Evolutionary conservation across 83 land plant species (phyloP), one percentile per base, ranked within the genome.

Genomic region (Isoetes engelmannii): DNA sequence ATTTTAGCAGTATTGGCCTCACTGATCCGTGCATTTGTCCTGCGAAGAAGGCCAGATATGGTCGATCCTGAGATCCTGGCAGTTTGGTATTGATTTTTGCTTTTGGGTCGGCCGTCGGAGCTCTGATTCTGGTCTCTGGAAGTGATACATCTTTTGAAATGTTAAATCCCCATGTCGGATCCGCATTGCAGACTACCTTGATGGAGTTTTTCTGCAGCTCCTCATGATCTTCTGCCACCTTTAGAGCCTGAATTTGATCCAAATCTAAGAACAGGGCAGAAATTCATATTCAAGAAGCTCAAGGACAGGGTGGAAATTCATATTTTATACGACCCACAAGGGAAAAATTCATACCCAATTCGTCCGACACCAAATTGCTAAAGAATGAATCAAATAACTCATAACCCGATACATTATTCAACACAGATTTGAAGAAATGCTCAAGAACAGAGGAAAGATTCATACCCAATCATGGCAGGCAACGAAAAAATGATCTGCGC

Each of bases 121-220:
- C 47, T 44, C 79, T 79, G 44, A 92, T 73, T 45, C 81, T 71
- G 8, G 87, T 86, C 74, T 92, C 96, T 6, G 96, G 96, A 5
- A 92, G 81, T 12, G 96, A 86, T 0, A 81, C 92, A 69, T 92
- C 96, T 6, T 80, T 79, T 9, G 83, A 87, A 28, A 28, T 28
- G 2, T 46, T 47, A 45, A 91, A 91, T 12, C 82, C 84, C 68
- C 85, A 85, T n/a, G 89, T 83, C 17, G 63, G 45, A 47, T 92
- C 98, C 21, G 98, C 91, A 77, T 89, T 89, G 84, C 96, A 92
- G 37, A 92, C 74, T 41, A 87, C 88, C 74, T 92, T 87, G 20
- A 92, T 83, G n/a, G 86, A 75, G 71, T 89, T 87, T 43, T 63
- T 53, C n/a, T 69, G 70, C 41, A 92, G 85, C 63, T 85, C 87